Evolutionary conservation across 2,329 filamentous ascomycete species (phyloP).

Genomic region (Chalara sp.): DNA sequence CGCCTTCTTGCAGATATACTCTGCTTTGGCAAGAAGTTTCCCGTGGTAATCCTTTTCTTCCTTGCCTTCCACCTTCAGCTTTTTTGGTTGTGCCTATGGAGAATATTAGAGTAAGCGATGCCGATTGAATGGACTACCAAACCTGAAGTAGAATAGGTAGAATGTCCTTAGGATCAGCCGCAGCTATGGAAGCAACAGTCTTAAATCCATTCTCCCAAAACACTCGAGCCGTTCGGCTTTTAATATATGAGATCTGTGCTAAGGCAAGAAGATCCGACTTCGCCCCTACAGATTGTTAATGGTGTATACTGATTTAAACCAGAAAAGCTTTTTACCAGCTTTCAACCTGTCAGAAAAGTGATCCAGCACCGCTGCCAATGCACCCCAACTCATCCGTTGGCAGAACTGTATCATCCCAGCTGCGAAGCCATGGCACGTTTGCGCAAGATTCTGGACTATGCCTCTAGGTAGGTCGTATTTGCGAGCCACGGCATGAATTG

Average conservation of each 20-base stretch:
- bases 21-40: slow-evolving; percentile 60
- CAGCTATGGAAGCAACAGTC: slow-evolving; percentile 60
- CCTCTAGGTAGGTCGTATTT: slow-evolving; percentile 68
- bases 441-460: slow-evolving; percentile 63
- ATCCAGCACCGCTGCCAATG: slow-evolving; percentile 64
- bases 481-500: slow-evolving; percentile 59
- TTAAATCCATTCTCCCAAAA: slow-evolving; percentile 74
- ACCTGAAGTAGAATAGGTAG: slow-evolving; percentile 68
- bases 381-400: slow-evolving; percentile 67
- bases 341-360: slow-evolving; percentile 70
- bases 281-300: slow-evolving; percentile 40
- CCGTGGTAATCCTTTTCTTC: slow-evolving; percentile 55
- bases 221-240: slow-evolving; percentile 66
- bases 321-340: slow-evolving; percentile 32
- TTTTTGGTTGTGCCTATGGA: slow-evolving; percentile 59
- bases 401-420: slow-evolving; percentile 77
- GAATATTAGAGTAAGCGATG: slow-evolving; percentile 3
- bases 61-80: slow-evolving; percentile 46
- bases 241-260: slow-evolving; percentile 67
- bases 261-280: slow-evolving; percentile 64
- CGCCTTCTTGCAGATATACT: slow-evolving; percentile 61
- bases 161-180: slow-evolving; percentile 60
- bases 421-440: slow-evolving; percentile 72
- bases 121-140: not conserved
- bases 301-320: slow-evolving; percentile 1